Evolutionary conservation across 805 yeast genomes (phyloP), one percentile per base, ranked within the genome.

Genomic region (Ogataea ganodermae): DNA sequence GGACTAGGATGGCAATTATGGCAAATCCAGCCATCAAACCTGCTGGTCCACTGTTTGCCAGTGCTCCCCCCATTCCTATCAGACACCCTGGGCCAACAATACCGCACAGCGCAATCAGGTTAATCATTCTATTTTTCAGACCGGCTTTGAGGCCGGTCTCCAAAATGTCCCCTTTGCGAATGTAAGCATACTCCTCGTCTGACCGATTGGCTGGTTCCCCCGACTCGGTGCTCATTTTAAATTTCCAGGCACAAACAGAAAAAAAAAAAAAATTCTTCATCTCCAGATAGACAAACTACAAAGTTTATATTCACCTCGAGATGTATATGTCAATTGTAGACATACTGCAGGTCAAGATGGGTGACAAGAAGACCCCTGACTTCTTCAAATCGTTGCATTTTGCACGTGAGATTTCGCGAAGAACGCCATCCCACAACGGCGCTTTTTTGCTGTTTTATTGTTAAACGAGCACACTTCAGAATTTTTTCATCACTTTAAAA

Each of bases 31-130:
- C 61, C n/a, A 64, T 22, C 40, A 80, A 62, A 51, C 81, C 78
- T 27, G 74, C 82, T 0, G 84, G 84, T 3, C 81, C 80, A 37
- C 79, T 78, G 16, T 38, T 30, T 6, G 66, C 57, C 13, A 80
- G 63, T 27, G 81, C 80, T n/a, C 68, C 58, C 5, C 81, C 81
- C 45, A 81, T 63, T 32, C 68, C 68, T 21, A 80, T 72, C 42
- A 79, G 66, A 22, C 74, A 51, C 5, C 84, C 85, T 1, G 84
- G 84, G 0, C 85, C 85, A 46, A 80, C 76, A 42, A 80, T 73
- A 33, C 84, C 84, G 21, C 83, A 80, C 12, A 79, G 56, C 3
- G 80, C 80, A 45, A 79, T 70, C 49, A 79, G 59, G 14, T 79
- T 74, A 36, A 78, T 70, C 59, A 75, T 78, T 48, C 81, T 63